These are phyloP conservation scores for Helianthus tuberosus DNA, from an alignment of 129 eudicot genomes.

Conservation along the genomic window DNA sequence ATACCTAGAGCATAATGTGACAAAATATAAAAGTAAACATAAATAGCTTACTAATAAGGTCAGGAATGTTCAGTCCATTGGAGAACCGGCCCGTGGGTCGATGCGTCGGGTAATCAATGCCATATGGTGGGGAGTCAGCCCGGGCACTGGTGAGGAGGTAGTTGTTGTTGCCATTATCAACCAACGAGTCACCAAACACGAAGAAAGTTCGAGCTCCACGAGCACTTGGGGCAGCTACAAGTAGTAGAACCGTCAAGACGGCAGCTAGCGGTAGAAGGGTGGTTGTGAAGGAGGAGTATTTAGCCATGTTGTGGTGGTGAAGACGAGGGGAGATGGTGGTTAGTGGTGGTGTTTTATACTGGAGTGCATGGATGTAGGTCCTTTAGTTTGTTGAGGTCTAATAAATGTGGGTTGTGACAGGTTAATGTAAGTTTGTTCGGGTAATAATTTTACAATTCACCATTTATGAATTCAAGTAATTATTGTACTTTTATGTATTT, in stretches of 20 bases:
- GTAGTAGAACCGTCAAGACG: constrained; percentile 14
- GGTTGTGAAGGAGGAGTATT: not conserved
- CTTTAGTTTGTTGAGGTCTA: constrained; percentile 41
- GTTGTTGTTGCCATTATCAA: constrained; percentile 82
- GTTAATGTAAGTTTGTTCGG: not conserved
- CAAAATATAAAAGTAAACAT: not conserved
- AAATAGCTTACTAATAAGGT: constrained; percentile 56
- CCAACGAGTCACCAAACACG: constrained; percentile 82
- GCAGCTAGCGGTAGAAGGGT: constrained; percentile 1
- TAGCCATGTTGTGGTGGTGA: constrained; percentile 31
- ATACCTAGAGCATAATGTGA: not conserved
- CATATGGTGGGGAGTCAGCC: constrained; percentile 81
- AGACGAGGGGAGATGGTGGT: constrained; percentile 21
- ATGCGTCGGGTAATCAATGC: constrained; percentile 64
- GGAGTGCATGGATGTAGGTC: constrained; percentile 21
- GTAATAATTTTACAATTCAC: not conserved
- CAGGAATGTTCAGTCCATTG: constrained; percentile 71
- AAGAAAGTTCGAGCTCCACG: constrained; percentile 70
- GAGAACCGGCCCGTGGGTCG: constrained; percentile 82
- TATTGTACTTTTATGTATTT: not conserved
- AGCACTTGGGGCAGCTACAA: constrained; percentile 17
- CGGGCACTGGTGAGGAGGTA: constrained; percentile 66
- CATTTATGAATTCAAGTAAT: not conserved
- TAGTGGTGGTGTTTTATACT: constrained; percentile 32
- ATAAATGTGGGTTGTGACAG: constrained; percentile 31